Conservation (phyloP, 2,329 filamentous ascomycete species). For the Metarhizium anisopliae region DNA sequence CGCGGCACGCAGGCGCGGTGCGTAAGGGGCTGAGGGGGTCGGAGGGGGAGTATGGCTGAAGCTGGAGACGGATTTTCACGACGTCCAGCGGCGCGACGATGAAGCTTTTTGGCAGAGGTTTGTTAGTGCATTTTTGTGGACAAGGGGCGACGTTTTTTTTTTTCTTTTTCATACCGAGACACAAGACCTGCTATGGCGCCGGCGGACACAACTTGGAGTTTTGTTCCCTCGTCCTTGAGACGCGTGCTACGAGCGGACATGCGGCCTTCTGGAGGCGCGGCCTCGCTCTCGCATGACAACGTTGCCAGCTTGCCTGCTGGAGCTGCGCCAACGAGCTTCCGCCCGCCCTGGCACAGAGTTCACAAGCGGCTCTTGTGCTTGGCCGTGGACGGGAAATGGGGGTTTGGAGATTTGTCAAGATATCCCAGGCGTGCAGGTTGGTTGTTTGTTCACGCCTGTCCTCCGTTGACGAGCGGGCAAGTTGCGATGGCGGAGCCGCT, state of each 20-base stretch:
- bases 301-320: constrained; percentile 5
- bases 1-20: constrained; percentile 53
- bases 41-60: constrained; percentile 78
- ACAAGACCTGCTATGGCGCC: constrained; percentile 69
- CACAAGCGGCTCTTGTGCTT: neutral
- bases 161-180: constrained; percentile 54
- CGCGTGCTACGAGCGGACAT: constrained; percentile 29
- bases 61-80: constrained; percentile 93
- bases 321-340: neutral
- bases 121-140: neutral
- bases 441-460: too few relatives aligned
- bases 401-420: neutral
- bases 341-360: neutral
- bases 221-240: constrained; percentile 54
- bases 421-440: too few relatives aligned
- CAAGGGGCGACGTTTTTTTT: too few relatives aligned
- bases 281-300: constrained; percentile 3
- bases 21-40: constrained; percentile 57
- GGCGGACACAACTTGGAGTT: constrained; percentile 45
- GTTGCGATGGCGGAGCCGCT: too few relatives aligned
- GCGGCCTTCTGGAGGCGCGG: constrained; percentile 11
- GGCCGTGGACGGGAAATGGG: neutral
- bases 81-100: constrained; percentile 93
- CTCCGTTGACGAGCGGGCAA: too few relatives aligned
- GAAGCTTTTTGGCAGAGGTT: constrained; percentile 48